Evolutionary conservation across 2,329 filamentous ascomycete species (phyloP).

Genomic region (Neodidymelliopsis sp.): DNA sequence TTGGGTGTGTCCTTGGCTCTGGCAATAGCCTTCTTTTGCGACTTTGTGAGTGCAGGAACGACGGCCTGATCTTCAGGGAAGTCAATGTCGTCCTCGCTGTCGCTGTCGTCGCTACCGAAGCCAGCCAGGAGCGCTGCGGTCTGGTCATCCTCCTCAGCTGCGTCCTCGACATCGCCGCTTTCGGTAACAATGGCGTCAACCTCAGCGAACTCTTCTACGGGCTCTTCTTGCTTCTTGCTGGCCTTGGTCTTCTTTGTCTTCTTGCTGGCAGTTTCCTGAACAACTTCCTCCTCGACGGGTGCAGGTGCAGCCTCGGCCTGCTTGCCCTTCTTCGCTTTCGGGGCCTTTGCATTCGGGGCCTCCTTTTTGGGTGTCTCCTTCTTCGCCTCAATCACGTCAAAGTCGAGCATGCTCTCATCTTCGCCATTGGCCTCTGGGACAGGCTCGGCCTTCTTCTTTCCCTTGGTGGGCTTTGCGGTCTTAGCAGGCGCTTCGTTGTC

Average conservation of each 20-base stretch:
- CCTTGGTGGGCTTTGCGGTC: conserved; percentile 44
- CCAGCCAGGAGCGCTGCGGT: conserved; percentile 60
- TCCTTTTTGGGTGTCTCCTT: conserved; percentile 28
- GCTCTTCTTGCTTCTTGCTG: conserved; percentile 31
- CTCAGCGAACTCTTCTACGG: conserved; percentile 27
- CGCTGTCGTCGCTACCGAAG: conserved; percentile 56
- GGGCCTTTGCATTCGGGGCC: conserved; percentile 27
- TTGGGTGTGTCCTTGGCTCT: conserved; percentile 60
- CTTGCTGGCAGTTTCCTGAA: conserved; percentile 26
- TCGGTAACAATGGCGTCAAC: conserved; percentile 21
- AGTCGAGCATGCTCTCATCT: conserved; percentile 21
- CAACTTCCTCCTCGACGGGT: conserved; percentile 20
- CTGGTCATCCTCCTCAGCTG: conserved; percentile 53
- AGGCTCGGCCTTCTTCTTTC: conserved; percentile 48
- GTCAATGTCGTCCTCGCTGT: conserved; percentile 44
- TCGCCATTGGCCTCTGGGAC: conserved; percentile 21
- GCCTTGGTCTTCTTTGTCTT: conserved; percentile 32
- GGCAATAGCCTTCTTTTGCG: conserved; percentile 53
- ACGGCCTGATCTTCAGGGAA: conserved; percentile 50
- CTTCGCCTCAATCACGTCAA: conserved; percentile 19
- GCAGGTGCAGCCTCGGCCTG: conserved; percentile 25
- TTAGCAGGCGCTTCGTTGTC: conserved; percentile 36
- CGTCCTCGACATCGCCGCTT: conserved; percentile 27
- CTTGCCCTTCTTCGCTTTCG: conserved; percentile 36
- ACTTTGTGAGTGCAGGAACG: conserved; percentile 38